These are phyloP conservation scores for Echria macrotheca DNA, from an alignment of 495 filamentous ascomycete species.

Conservation along the genomic window DNA sequence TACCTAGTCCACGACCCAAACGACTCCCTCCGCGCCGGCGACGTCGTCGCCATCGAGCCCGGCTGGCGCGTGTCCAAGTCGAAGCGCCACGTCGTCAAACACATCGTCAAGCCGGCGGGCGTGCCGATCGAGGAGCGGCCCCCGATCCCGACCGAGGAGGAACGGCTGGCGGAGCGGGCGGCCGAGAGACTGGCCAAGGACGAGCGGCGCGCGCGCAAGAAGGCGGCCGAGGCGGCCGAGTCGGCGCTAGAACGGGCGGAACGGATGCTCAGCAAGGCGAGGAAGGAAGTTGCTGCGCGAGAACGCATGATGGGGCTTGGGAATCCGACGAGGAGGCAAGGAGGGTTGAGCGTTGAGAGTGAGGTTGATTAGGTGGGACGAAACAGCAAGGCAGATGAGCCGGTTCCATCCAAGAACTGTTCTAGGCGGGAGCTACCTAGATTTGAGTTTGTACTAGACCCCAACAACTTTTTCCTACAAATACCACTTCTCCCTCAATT, in stretches of 20 bases:
- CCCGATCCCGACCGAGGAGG: conserved; percentile 56
- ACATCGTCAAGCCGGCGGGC: conserved; percentile 67
- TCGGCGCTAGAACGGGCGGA: conserved; percentile 15
- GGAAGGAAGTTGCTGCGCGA: conserved; percentile 13
- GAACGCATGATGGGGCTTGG: conserved; percentile 5
- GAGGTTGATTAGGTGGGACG: neutral
- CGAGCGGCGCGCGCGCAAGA: conserved; percentile 35
- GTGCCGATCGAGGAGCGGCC: conserved; percentile 56
- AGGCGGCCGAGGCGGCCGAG: conserved; percentile 2
- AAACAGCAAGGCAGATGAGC: neutral
- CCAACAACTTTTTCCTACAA: too few species aligned
- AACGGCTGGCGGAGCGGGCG: conserved; percentile 48
- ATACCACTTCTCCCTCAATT: too few species aligned
- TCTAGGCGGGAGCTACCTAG: too few species aligned
- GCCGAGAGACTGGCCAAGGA: conserved; percentile 47
- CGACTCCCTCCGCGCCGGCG: conserved; percentile 67
- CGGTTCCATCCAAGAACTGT: too few species aligned
- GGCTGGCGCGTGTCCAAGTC: conserved; percentile 57
- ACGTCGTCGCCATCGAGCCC: conserved; percentile 72
- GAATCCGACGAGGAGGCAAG: neutral
- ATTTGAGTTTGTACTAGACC: too few species aligned
- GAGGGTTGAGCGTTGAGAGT: too few species aligned
- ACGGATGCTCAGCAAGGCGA: conserved; percentile 4
- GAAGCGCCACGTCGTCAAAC: conserved; percentile 72
- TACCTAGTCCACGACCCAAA: conserved; percentile 70